Conservation (phyloP, 2,329 filamentous ascomycete species). For the Dothistroma pini region DNA sequence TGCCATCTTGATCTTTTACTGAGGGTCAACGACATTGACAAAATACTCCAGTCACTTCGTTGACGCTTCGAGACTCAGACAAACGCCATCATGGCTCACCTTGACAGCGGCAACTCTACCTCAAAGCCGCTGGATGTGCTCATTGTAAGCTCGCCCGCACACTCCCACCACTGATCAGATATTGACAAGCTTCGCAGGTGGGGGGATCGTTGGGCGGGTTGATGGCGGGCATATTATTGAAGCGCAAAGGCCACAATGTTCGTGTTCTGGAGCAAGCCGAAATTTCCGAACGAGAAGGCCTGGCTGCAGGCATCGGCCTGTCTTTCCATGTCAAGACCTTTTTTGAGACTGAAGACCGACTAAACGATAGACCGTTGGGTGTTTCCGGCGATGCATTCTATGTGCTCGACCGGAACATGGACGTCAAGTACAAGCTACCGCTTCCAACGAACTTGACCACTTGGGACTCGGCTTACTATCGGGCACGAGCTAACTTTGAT, state of each 20-base stretch:
- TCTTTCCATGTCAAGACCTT: constrained; percentile 15
- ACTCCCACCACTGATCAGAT: not conserved
- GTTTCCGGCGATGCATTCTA: constrained; percentile 10
- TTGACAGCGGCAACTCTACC: not conserved
- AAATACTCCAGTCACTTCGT: not conserved
- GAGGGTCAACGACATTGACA: not conserved
- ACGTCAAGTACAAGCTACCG: constrained; percentile 9
- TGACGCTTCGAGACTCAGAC: not conserved
- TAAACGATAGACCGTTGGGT: constrained; percentile 14
- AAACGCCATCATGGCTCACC: not conserved
- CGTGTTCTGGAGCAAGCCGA: constrained; percentile 34
- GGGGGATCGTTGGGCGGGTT: constrained; percentile 45
- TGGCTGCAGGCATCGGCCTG: constrained; percentile 23
- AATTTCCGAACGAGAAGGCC: constrained; percentile 20
- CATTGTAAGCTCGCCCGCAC: constrained; percentile 5
- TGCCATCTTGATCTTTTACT: not conserved
- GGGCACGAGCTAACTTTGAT: constrained; percentile 22
- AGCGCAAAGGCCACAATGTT: constrained; percentile 41
- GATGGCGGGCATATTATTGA: constrained; percentile 40
- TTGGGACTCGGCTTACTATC: constrained; percentile 23
- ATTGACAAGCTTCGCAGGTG: constrained; percentile 24
- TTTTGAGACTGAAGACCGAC: constrained; percentile 21
- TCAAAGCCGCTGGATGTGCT: constrained; percentile 8
- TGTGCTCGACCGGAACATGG: constrained; percentile 16
- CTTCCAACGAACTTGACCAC: constrained; percentile 12